Conservation (phyloP, 495 filamentous ascomycete genomes). For the Astrothelium subdiscretum region DNA sequence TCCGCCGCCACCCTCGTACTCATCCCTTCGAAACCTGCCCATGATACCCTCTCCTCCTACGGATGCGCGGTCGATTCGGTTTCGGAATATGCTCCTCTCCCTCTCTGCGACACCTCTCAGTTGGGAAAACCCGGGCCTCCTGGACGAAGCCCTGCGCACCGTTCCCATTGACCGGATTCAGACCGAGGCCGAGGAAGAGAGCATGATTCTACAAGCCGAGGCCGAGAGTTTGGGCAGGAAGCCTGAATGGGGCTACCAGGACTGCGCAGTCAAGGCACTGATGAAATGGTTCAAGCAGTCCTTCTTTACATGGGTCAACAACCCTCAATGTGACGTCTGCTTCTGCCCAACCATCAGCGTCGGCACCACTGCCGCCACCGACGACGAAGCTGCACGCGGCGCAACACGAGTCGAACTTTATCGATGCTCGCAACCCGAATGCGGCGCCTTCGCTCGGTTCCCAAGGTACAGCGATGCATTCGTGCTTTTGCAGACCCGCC, state of each 20-base stretch:
- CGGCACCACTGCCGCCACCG: conserved; percentile 71
- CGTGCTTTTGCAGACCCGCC: conserved; percentile 72
- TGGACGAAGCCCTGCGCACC: conserved; percentile 79
- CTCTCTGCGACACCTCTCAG: conserved; percentile 75
- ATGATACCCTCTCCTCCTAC: conserved; percentile 67
- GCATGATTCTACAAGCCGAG: conserved; percentile 71
- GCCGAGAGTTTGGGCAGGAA: conserved; percentile 73
- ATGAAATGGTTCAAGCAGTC: conserved; percentile 91
- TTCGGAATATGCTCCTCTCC: conserved; percentile 69
- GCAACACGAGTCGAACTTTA: conserved; percentile 84
- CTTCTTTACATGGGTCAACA: conserved; percentile 96
- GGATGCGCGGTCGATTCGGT: conserved; percentile 65
- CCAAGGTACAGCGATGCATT: conserved; percentile 95
- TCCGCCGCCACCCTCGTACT: conserved; percentile 47
- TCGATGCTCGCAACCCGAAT: conserved; percentile 59
- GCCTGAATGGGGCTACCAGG: conserved; percentile 95
- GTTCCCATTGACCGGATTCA: conserved; percentile 92
- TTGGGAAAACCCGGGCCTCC: conserved; percentile 91
- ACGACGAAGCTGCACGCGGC: conserved; percentile 79
- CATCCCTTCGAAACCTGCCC: conserved; percentile 60
- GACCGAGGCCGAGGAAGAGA: conserved; percentile 85
- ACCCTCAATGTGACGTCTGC: conserved; percentile 74
- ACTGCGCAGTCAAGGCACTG: conserved; percentile 87
- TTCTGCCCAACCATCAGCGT: conserved; percentile 68
- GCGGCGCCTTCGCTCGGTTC: conserved; percentile 73